phyloP scores from a whole-genome alignment of 2,329 filamentous ascomycete species.

The Alternaria arbusti region DNA sequence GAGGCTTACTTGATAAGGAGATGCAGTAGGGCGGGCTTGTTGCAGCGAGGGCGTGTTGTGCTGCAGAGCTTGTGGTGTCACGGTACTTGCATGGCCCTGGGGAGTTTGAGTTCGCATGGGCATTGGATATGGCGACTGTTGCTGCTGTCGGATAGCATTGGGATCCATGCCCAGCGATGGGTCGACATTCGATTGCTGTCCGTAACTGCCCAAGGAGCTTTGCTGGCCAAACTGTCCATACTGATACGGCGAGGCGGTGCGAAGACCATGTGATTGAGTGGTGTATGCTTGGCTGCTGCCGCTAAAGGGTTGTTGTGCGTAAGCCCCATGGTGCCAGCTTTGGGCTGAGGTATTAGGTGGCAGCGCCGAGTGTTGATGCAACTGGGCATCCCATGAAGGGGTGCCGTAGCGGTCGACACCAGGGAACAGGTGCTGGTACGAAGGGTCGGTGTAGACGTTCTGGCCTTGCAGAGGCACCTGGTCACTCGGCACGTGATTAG shows the following conservation, averaged over 20 bases:
- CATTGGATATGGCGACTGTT: constrained; percentile 41
- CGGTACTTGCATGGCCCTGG: constrained; percentile 31
- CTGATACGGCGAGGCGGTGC: constrained; percentile 41
- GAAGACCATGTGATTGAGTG: constrained; percentile 28
- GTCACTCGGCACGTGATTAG: constrained; percentile 48
- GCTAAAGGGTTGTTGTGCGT: constrained; percentile 35
- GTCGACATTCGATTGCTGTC: constrained; percentile 35
- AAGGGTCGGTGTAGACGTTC: constrained; percentile 42
- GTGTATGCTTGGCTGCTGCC: constrained; percentile 31
- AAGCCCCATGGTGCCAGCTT: constrained; percentile 37
- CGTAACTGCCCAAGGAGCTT: constrained; percentile 28
- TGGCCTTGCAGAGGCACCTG: constrained; percentile 40
- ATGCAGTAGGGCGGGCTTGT: constrained; percentile 23
- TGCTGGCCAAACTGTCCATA: constrained; percentile 41
- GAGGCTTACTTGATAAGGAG: constrained; percentile 41
- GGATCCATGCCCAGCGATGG: constrained; percentile 35
- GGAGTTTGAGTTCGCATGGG: constrained; percentile 30
- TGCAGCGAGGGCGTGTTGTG: constrained; percentile 26
- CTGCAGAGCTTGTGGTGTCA: constrained; percentile 42
- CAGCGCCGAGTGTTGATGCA: constrained; percentile 32
- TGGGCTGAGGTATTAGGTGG: constrained; percentile 22
- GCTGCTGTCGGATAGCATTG: constrained; percentile 35
- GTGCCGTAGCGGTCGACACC: constrained; percentile 39
- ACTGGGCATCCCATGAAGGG: constrained; percentile 39
- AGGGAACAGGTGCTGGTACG: constrained; percentile 38